Conservation (phyloP, 2,329 filamentous ascomycete genomes). For the Blastomyces emzantsi region DNA sequence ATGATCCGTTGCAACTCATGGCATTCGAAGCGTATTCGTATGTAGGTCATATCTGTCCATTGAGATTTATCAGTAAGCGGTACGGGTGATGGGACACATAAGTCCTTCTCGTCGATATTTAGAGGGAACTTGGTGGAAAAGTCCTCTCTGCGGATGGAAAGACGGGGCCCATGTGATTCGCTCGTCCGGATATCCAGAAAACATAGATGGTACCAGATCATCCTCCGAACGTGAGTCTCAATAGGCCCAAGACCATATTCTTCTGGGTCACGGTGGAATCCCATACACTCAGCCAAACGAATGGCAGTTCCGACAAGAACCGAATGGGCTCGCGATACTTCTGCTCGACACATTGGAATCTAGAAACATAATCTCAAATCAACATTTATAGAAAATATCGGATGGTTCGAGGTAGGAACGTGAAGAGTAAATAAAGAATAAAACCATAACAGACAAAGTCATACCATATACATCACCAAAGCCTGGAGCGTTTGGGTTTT, state of each 20-base stretch:
- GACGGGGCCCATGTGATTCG: slow-evolving; percentile 63
- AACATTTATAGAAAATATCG: not conserved
- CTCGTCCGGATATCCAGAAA: slow-evolving; percentile 67
- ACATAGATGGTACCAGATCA: slow-evolving; percentile 71
- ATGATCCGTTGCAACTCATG: slow-evolving; percentile 63
- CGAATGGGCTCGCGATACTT: slow-evolving; percentile 65
- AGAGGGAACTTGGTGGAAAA: slow-evolving; percentile 65
- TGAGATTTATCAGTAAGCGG: slow-evolving; percentile 41
- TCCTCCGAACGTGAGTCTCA: slow-evolving; percentile 60
- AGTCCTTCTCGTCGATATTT: slow-evolving; percentile 59
- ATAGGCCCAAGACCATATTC: slow-evolving; percentile 57
- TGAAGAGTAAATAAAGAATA: not conserved
- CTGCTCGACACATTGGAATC: slow-evolving; percentile 62
- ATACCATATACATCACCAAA: slow-evolving; percentile 65
- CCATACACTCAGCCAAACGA: slow-evolving; percentile 68
- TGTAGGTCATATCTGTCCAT: slow-evolving; percentile 61
- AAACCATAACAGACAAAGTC: slow-evolving; percentile 21
- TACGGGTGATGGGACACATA: slow-evolving; percentile 38
- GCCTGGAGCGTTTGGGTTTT: slow-evolving; percentile 67
- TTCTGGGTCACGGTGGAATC: slow-evolving; percentile 61
- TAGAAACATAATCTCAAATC: slow-evolving; percentile 24
- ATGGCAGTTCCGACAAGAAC: slow-evolving; percentile 63
- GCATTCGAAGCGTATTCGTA: slow-evolving; percentile 61
- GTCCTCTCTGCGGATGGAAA: slow-evolving; percentile 62
- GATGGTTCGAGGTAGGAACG: slow-evolving; percentile 18